A percentile compares a stretch with the other conserved stretches of the same genome.
These are phyloP conservation scores for Ceratocystis harringtonii DNA, from an alignment of 2,329 filamentous ascomycete genomes.

Conservation along the genomic window DNA sequence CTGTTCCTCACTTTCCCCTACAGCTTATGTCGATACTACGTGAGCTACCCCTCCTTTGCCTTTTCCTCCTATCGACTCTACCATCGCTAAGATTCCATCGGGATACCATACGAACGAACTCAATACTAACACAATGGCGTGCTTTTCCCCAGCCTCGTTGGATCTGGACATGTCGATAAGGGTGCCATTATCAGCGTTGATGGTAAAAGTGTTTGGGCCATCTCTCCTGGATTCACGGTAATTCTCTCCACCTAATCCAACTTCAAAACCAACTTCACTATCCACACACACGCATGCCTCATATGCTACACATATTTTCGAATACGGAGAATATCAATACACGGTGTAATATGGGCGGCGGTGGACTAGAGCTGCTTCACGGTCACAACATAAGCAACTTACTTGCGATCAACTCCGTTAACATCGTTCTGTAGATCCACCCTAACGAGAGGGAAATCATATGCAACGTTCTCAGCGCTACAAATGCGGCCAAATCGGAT, in stretches of 20 bases:
- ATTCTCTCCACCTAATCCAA: slow-evolving; percentile 21
- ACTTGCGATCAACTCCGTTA: background rate
- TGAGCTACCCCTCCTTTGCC: slow-evolving; percentile 23
- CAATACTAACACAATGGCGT: slow-evolving; percentile 12
- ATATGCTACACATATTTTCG: no score
- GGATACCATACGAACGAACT: background rate
- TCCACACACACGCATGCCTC: background rate
- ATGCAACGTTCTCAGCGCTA: slow-evolving; percentile 32
- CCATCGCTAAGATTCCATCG: background rate
- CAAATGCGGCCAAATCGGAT: no score
- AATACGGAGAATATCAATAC: no score
- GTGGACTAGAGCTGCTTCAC: background rate
- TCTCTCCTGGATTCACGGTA: slow-evolving; percentile 58
- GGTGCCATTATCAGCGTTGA: slow-evolving; percentile 70
- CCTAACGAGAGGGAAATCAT: slow-evolving; percentile 45
- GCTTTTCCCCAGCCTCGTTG: slow-evolving; percentile 50
- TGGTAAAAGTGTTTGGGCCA: slow-evolving; percentile 69
- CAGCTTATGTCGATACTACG: slow-evolving; percentile 39
- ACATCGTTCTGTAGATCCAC: slow-evolving; percentile 12
- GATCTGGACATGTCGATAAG: slow-evolving; percentile 64
- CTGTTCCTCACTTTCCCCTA: slow-evolving; percentile 16
- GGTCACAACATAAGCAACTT: background rate
- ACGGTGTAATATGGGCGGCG: background rate
- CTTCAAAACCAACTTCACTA: background rate
- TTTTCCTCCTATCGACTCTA: background rate